A percentile compares a stretch with the other conserved stretches of the same genome.
Evolutionary conservation across 129 eudicot genomes (phyloP).

Genomic region (Artemisia argyi): DNA sequence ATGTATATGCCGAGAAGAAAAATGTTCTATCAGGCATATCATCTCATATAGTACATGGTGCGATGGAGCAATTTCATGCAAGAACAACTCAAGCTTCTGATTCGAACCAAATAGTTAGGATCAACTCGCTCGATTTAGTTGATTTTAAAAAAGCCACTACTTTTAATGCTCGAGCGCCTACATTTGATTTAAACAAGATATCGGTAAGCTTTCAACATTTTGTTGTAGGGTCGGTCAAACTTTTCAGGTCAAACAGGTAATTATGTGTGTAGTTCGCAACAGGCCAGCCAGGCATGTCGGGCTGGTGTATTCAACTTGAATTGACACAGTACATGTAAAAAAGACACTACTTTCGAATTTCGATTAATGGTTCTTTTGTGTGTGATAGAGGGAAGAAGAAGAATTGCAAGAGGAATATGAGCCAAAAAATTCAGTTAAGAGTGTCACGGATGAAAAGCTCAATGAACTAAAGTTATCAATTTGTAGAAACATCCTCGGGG

Average conservation of each 20-base stretch:
- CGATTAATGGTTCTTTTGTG: background rate
- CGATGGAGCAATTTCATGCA: conserved; percentile 17
- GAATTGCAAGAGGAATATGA: conserved; percentile 30
- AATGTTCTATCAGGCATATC: background rate
- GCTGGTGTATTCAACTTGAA: too few relatives aligned
- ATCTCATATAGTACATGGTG: conserved; percentile 10
- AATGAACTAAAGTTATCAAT: conserved; percentile 49
- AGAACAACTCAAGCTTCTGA: conserved; percentile 22
- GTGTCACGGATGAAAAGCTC: conserved; percentile 21
- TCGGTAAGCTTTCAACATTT: conserved; percentile 33
- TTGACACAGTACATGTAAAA: too few relatives aligned
- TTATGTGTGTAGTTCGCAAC: too few relatives aligned
- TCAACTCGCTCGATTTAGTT: background rate
- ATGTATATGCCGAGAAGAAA: conserved; percentile 28
- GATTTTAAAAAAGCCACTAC: conserved; percentile 34
- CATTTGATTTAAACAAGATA: conserved; percentile 59
- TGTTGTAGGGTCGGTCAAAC: background rate
- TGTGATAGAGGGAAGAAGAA: conserved; percentile 44
- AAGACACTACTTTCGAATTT: too few relatives aligned
- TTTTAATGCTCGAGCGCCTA: conserved; percentile 34
- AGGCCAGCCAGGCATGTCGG: too few relatives aligned
- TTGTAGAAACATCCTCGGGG: conserved; percentile 47
- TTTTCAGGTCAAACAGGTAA: too few relatives aligned
- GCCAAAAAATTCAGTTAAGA: conserved; percentile 14
- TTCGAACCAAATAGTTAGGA: conserved; percentile 31